phyloP scores from a whole-genome alignment of 1,284 basidiomycete genomes.

The Rhodofomes roseus region DNA sequence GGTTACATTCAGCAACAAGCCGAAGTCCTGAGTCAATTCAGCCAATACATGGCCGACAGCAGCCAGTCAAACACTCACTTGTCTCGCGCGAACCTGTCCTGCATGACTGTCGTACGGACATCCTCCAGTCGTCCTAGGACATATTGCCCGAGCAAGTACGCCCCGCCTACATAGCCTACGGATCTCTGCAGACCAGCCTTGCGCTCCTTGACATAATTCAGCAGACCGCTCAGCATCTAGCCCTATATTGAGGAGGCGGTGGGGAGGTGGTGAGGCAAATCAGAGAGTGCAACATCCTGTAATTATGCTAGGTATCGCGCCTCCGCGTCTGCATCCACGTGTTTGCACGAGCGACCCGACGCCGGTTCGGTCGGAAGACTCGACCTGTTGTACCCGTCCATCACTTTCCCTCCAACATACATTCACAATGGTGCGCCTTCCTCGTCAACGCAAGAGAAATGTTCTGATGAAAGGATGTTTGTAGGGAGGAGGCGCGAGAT shows the following conservation, averaged over 20 bases:
- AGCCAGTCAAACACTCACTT: conserved; percentile 49
- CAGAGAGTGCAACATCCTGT: background rate
- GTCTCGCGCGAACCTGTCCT: conserved; percentile 66
- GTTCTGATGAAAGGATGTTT: background rate
- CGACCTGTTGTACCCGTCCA: background rate
- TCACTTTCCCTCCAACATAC: background rate
- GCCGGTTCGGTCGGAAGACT: background rate
- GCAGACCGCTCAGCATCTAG: conserved; percentile 23
- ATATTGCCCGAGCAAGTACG: conserved; percentile 70
- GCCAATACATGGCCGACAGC: background rate
- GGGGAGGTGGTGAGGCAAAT: background rate
- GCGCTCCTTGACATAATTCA: conserved; percentile 45
- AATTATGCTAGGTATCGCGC: conserved; percentile 2
- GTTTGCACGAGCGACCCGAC: background rate
- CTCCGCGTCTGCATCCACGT: background rate
- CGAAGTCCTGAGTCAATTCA: background rate
- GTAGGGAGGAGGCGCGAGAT: conserved; percentile 64
- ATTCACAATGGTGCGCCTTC: conserved; percentile 9
- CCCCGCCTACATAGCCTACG: conserved; percentile 52
- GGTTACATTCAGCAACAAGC: background rate
- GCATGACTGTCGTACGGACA: conserved; percentile 61
- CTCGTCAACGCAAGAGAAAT: background rate
- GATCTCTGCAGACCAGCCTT: conserved; percentile 40
- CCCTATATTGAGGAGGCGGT: background rate
- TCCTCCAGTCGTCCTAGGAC: conserved; percentile 66